Percentiles rank a stretch among this genome's conserved stretches.
phyloP scores from a whole-genome alignment of 192 early-diverging fungal genomes.

The Thamnidium elegans region DNA sequence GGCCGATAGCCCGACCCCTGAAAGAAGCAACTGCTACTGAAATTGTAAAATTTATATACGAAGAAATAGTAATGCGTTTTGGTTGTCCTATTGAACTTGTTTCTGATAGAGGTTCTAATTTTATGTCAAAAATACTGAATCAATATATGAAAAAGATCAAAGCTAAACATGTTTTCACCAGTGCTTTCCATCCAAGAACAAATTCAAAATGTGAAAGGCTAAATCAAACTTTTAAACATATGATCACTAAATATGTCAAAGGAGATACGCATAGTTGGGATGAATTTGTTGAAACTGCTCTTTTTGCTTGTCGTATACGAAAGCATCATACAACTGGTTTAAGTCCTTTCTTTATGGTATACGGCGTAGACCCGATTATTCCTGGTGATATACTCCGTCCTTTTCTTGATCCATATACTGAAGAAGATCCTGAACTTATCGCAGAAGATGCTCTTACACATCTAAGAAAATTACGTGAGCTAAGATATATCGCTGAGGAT shows the following conservation, averaged over 20 bases:
- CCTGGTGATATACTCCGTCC: conserved; percentile 11
- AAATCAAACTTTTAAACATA: conserved; percentile 11
- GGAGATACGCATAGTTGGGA: conserved; percentile 16
- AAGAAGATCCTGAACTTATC: neutral
- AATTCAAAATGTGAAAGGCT: conserved; percentile 28
- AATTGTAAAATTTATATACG: conserved; percentile 26
- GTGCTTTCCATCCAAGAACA: conserved; percentile 18
- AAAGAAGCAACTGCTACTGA: conserved; percentile 5
- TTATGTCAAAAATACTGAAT: conserved; percentile 9
- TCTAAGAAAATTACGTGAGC: neutral
- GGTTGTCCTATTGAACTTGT: conserved; percentile 25
- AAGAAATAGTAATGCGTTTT: no score
- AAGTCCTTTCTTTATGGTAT: conserved; percentile 24
- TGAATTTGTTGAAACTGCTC: conserved; percentile 15
- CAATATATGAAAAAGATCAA: neutral
- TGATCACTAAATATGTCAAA: neutral
- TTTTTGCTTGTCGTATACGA: conserved; percentile 21
- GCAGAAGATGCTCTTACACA: neutral
- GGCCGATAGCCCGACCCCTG: conserved; percentile 23
- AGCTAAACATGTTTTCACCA: conserved; percentile 14
- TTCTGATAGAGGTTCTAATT: conserved; percentile 24
- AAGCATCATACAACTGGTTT: conserved; percentile 19
- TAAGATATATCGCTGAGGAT: neutral
- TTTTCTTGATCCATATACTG: conserved; percentile 2
- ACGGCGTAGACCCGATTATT: conserved; percentile 16